These are phyloP conservation scores for grape (Vitis vinifera) DNA, from an alignment of 164 flowering plant species.

Conservation along the genomic window ASM3070453v1 NC_081805.1:3949501-3950000, in stretches of 20 bases:
- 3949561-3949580: conserved; percentile 99
- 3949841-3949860: background rate
- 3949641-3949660: background rate
- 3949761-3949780: background rate
- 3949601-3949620: conserved; percentile 94
- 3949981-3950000: too few relatives aligned
- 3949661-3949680: too few relatives aligned
- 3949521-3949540: conserved; percentile 19
- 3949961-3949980: too few relatives aligned
- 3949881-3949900: too few relatives aligned
- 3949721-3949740: background rate
- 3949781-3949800: background rate
- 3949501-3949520: too few relatives aligned
- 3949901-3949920: too few relatives aligned
- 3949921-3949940: too few relatives aligned
- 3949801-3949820: background rate
- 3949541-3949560: conserved; percentile 94
- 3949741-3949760: background rate
- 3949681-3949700: background rate
- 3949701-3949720: background rate
- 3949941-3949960: too few relatives aligned
- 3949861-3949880: too few relatives aligned
- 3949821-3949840: background rate
- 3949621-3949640: conserved; percentile 90
- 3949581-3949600: conserved; percentile 97